Evolutionary conservation across 805 yeast genomes (phyloP).

Genomic region (Kluyveromyces starmeri): DNA sequence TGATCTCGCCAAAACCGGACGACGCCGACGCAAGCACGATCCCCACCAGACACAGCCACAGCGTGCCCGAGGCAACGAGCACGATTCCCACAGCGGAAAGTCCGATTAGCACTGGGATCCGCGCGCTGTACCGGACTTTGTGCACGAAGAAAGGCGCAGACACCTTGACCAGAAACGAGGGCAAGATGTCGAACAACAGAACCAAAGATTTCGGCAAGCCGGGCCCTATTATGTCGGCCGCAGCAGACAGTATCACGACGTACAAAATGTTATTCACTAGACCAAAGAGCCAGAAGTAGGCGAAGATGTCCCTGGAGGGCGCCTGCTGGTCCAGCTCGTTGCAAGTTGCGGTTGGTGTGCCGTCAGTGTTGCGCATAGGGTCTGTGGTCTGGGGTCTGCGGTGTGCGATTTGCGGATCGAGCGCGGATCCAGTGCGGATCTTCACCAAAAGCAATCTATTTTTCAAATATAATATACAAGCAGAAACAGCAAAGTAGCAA

Average conservation of each 20-base stretch:
- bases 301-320: conserved; percentile 33
- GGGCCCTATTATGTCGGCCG: conserved; percentile 83
- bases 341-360: no score
- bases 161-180: conserved; percentile 65
- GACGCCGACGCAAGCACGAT: conserved; percentile 72
- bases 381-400: no score
- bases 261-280: conserved; percentile 80
- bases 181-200: conserved; percentile 76
- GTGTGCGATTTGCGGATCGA: no score
- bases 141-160: conserved; percentile 76
- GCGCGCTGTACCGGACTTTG: conserved; percentile 42
- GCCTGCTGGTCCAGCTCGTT: no score
- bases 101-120: conserved; percentile 47
- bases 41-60: conserved; percentile 47
- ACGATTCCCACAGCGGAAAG: conserved; percentile 71
- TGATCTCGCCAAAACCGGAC: conserved; percentile 85
- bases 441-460: no score
- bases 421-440: no score
- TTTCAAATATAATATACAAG: no score
- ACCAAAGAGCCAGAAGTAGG: conserved; percentile 75
- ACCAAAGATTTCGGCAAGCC: conserved; percentile 78
- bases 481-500: no score
- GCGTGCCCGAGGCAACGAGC: conserved; percentile 34
- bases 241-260: conserved; percentile 87
- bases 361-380: no score